phyloP scores from a whole-genome alignment of 805 yeast species.

The Yarrowia alimentaria region DNA sequence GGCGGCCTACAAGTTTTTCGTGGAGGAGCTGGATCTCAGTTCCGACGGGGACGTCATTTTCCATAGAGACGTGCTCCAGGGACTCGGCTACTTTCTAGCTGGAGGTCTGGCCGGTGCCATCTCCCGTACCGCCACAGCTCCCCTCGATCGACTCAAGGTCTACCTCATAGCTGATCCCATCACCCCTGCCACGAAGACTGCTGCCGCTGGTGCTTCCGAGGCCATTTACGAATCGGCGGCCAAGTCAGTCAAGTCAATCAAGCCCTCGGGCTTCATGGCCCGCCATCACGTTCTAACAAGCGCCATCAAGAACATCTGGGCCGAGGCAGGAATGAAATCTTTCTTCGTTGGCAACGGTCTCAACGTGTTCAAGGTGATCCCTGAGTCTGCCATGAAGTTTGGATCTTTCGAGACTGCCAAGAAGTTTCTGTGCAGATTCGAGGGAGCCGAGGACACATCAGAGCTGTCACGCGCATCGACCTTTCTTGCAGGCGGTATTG shows the following conservation, averaged over 20 bases:
- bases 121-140: constrained; percentile 95
- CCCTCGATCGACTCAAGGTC: constrained; percentile 92
- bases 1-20: constrained; percentile 78
- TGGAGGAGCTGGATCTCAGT: constrained; percentile 76
- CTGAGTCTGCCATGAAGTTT: constrained; percentile 96
- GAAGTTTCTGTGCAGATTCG: constrained; percentile 64
- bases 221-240: constrained; percentile 3
- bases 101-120: constrained; percentile 97
- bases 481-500: constrained; percentile 91
- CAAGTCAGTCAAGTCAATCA: constrained; percentile 4
- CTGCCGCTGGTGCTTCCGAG: constrained; percentile 43
- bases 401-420: constrained; percentile 92
- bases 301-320: constrained; percentile 78
- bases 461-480: constrained; percentile 75
- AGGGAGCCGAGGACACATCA: constrained; percentile 69
- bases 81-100: constrained; percentile 86
- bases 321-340: constrained; percentile 81
- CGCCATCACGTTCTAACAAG: constrained; percentile 44
- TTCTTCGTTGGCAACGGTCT: constrained; percentile 96
- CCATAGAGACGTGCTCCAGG: constrained; percentile 72
- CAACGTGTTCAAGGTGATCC: constrained; percentile 89
- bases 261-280: constrained; percentile 32
- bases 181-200: constrained; percentile 37
- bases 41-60: constrained; percentile 92
- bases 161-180: constrained; percentile 78